Conservation (phyloP, 2,329 filamentous ascomycete species). For the Achaetomium macrosporum region DNA sequence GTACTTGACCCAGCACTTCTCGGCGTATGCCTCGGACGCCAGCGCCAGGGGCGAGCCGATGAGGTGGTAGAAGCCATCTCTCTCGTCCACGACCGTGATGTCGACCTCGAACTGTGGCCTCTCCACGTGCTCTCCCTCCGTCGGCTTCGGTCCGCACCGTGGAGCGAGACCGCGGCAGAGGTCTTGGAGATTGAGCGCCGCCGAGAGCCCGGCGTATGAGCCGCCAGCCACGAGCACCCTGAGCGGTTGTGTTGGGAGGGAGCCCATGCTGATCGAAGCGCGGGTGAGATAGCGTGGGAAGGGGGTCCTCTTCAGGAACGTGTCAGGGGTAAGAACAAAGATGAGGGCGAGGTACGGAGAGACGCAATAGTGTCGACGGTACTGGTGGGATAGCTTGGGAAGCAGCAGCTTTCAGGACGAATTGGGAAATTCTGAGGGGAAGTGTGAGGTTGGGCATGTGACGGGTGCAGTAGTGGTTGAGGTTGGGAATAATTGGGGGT, state of each 20-base stretch:
- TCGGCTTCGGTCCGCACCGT: constrained; percentile 34
- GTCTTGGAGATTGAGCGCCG: constrained; percentile 62
- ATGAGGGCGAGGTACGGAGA: no score
- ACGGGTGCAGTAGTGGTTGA: no score
- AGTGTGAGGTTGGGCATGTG: no score
- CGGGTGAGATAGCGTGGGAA: no score
- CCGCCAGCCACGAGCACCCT: constrained; percentile 63
- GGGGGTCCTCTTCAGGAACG: no score
- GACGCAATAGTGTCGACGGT: no score
- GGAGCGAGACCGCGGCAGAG: constrained; percentile 51
- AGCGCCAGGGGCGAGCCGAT: constrained; percentile 72
- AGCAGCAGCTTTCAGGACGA: no score
- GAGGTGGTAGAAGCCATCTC: constrained; percentile 77
- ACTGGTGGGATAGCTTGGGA: no score
- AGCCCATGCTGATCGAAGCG: not conserved
- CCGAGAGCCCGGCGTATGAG: constrained; percentile 65
- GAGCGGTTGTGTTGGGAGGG: constrained; percentile 31
- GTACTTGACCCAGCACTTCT: constrained; percentile 66
- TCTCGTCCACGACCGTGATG: constrained; percentile 69
- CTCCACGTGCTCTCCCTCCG: constrained; percentile 8
- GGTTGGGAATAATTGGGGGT: no score
- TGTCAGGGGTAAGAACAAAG: no score
- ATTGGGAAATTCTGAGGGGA: no score
- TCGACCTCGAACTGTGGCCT: constrained; percentile 47
- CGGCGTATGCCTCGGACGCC: constrained; percentile 55